Percentiles rank a stretch among this genome's conserved stretches.
These are phyloP conservation scores for Cyberlindnera veronae DNA, from an alignment of 805 yeast genomes.

Conservation along the genomic window DNA sequence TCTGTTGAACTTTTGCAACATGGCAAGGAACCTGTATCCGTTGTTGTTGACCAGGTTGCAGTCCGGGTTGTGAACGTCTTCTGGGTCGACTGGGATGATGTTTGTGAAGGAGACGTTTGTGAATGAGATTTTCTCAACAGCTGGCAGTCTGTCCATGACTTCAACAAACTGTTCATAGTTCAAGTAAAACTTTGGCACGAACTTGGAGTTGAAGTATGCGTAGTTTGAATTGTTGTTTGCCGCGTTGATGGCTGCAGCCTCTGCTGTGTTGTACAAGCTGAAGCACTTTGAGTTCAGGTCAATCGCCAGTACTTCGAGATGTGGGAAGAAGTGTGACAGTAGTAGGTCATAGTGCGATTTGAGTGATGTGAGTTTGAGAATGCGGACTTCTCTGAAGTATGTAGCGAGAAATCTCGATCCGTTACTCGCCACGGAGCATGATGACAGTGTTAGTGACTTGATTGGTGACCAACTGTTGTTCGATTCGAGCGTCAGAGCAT, in stretches of 20 bases:
- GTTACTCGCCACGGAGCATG: conserved; percentile 35
- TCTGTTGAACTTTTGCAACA: conserved; percentile 30
- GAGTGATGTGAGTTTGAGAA: conserved; percentile 37
- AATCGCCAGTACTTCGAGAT: conserved; percentile 37
- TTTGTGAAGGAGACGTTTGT: conserved; percentile 27
- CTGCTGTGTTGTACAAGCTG: conserved; percentile 21
- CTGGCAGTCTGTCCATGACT: conserved; percentile 20
- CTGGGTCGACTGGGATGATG: conserved; percentile 24
- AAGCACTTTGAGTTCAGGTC: conserved; percentile 50
- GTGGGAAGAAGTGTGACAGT: conserved; percentile 43
- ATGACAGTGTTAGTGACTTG: conserved; percentile 29
- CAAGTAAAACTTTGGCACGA: conserved; percentile 28
- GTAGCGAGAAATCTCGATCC: conserved; percentile 35
- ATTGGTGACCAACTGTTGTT: conserved; percentile 32
- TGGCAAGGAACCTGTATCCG: conserved; percentile 31
- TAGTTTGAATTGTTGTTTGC: conserved; percentile 26
- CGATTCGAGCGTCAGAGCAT: conserved; percentile 17
- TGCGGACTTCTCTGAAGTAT: conserved; percentile 39
- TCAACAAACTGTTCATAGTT: conserved; percentile 22
- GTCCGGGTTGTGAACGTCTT: conserved; percentile 25
- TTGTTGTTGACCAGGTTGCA: conserved; percentile 35
- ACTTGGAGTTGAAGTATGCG: conserved; percentile 26
- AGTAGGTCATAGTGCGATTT: conserved; percentile 45
- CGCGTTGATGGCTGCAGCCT: conserved; percentile 17
- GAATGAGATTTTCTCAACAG: conserved; percentile 16